Conservation (phyloP, 2,329 filamentous ascomycete species). For the Botrytis squamosa region DNA sequence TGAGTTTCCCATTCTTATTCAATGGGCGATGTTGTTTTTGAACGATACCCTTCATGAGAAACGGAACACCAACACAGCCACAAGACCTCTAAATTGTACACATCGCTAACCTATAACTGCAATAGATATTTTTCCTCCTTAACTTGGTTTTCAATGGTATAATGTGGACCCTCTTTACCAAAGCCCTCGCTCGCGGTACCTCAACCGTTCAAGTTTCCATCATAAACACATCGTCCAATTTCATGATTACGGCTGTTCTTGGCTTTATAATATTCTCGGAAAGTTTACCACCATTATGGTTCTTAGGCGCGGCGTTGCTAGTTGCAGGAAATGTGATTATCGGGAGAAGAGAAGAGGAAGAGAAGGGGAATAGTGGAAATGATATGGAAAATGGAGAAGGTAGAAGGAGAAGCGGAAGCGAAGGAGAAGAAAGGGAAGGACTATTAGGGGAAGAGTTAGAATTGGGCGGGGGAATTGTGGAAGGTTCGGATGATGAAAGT, state of each 20-base stretch:
- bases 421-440: conserved; percentile 22
- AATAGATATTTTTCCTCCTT: conserved; percentile 20
- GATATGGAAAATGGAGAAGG: conserved; percentile 25
- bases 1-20: conserved; percentile 39
- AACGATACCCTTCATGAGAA: background rate
- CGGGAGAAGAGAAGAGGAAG: conserved; percentile 62
- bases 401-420: conserved; percentile 17
- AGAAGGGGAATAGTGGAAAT: conserved; percentile 27
- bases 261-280: conserved; percentile 71
- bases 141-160: conserved; percentile 37
- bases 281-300: conserved; percentile 70
- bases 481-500: conserved; percentile 20
- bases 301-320: conserved; percentile 68
- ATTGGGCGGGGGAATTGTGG: conserved; percentile 24
- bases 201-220: conserved; percentile 79
- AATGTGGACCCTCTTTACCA: conserved; percentile 84
- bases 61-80: background rate
- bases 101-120: background rate
- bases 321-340: conserved; percentile 78
- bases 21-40: background rate
- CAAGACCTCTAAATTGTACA: background rate
- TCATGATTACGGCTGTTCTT: conserved; percentile 72
- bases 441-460: conserved; percentile 27
- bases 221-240: conserved; percentile 80
- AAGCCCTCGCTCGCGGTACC: conserved; percentile 68